phyloP scores from a whole-genome alignment of 1,284 basidiomycete species.

The Blastosporella zonata region DNA sequence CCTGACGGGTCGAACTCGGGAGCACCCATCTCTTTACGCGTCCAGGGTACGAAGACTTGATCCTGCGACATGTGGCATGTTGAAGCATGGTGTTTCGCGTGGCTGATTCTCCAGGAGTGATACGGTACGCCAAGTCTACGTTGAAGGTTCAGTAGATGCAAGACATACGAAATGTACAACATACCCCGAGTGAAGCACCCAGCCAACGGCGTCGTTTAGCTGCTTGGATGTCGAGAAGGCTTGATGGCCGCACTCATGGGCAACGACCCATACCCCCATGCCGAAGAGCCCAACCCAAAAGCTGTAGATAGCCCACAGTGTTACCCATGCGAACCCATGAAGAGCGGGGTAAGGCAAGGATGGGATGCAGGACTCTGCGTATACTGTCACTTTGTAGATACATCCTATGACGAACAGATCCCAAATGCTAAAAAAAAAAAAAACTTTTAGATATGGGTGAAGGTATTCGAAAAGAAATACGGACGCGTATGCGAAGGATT shows the following conservation, averaged over 20 bases:
- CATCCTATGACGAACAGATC: constrained; percentile 72
- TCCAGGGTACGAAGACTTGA: constrained; percentile 93
- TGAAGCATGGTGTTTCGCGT: constrained; percentile 94
- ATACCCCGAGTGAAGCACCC: constrained; percentile 88
- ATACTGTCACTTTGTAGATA: constrained; percentile 67
- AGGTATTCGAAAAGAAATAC: constrained; percentile 22
- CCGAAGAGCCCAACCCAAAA: constrained; percentile 81
- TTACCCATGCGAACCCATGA: constrained; percentile 61
- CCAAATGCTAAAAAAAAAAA: constrained; percentile 49
- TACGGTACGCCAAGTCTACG: constrained; percentile 90
- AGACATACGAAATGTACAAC: constrained; percentile 20
- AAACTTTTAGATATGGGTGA: background rate
- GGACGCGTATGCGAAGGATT: constrained; percentile 79
- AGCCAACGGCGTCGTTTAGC: constrained; percentile 92
- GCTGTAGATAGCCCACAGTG: constrained; percentile 80
- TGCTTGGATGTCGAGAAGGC: constrained; percentile 91
- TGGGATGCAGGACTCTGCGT: constrained; percentile 61
- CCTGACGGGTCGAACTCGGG: constrained; percentile 61
- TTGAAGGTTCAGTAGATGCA: background rate
- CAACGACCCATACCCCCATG: constrained; percentile 93
- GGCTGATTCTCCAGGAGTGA: constrained; percentile 96
- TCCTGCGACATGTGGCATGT: constrained; percentile 94
- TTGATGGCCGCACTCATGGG: constrained; percentile 92
- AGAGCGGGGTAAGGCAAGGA: constrained; percentile 63
- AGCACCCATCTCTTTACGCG: constrained; percentile 69